Base-by-base conservation (phyloP, 148 eudicot genomes). In the Chenopodium suecicum region DNA sequence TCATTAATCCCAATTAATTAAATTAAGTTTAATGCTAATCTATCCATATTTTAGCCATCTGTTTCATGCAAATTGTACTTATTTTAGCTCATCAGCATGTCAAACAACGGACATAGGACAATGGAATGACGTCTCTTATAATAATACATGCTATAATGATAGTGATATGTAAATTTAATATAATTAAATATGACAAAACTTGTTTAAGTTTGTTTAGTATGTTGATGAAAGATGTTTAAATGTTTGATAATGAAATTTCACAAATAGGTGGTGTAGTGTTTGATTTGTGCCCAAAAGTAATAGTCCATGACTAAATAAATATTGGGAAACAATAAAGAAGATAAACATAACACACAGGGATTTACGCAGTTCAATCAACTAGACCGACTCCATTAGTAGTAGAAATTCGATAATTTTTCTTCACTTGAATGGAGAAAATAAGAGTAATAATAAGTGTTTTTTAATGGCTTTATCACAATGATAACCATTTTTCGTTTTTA, bases 91-190 rank as follows among this genome's bases (percentile, higher is more conserved):
- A 23, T 47, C 23, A 74, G 77, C 77, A 74, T 74, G 77, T n/a
- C 62, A 52, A 74, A 74, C 77, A 74, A 74, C 41, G 41, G 77
- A 74, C 77, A 74, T 25, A 4, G 34, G 77, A 74, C 77, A 74
- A 74, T 22, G 63, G 22, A 74, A 20, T 74, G 77, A 74, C 77
- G 77, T 52, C 34, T 50, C 77, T 9, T 5, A 74, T 74, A 74
- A 74, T 74, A 74, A 58, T 47, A 74, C 13, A 50, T 50, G 63
- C 25, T 27, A 16, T 25, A n/a, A 23, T 74, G 77, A 74, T 74
- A 58, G 4, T 74, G 77, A 74, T 23, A 48, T 50, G 23, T 13
- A 4, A 74, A 48, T 11, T 10, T n/a, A 5, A 19, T 19, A 16
- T 32, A 37, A 70, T 25, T 46, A 41, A 2, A 72, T 46, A 23